Conservation (phyloP, 805 yeast genomes). For the Komagataella kurtzmanii region DNA sequence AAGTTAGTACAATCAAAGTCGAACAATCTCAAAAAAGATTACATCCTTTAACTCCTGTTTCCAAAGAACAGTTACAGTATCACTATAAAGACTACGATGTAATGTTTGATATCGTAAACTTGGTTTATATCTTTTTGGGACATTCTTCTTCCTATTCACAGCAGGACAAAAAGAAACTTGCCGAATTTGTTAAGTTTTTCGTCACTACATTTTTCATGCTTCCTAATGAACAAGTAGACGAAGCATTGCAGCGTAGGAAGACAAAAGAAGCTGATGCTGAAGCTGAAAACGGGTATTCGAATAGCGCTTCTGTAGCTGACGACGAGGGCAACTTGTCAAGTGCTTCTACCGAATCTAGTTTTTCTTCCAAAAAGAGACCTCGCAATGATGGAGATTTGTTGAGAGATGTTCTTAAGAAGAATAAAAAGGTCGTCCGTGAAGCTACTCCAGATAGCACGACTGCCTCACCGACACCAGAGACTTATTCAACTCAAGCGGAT, state of each 20-base stretch:
- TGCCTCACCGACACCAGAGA: conserved; percentile 5
- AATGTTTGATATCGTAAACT: conserved; percentile 57
- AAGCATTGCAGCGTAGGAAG: conserved; percentile 6
- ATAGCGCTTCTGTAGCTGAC: conserved; percentile 5
- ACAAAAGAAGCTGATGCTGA: conserved; percentile 10
- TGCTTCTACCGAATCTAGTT: conserved; percentile 9
- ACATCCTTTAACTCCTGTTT: conserved; percentile 76
- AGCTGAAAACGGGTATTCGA: conserved; percentile 11
- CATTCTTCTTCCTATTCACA: conserved; percentile 65
- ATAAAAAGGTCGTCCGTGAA: conserved; percentile 20
- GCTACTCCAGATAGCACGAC: background rate
- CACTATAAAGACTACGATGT: conserved; percentile 53
- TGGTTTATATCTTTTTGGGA: conserved; percentile 54
- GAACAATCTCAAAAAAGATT: conserved; percentile 82
- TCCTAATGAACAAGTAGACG: conserved; percentile 24
- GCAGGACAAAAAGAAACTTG: conserved; percentile 67
- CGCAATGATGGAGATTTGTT: conserved; percentile 41
- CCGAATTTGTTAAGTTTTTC: conserved; percentile 57
- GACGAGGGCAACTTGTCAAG: conserved; percentile 1
- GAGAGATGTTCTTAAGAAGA: conserved; percentile 45
- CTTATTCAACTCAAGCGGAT: conserved; percentile 8
- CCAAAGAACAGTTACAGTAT: conserved; percentile 56
- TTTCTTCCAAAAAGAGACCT: conserved; percentile 28
- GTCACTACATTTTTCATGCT: conserved; percentile 59
- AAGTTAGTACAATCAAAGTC: conserved; percentile 81